Percentiles rank a stretch among this genome's conserved stretches.
Evolutionary conservation across 1,284 basidiomycete species (phyloP).

Genomic region (Cryptococcus maquisensis): DNA sequence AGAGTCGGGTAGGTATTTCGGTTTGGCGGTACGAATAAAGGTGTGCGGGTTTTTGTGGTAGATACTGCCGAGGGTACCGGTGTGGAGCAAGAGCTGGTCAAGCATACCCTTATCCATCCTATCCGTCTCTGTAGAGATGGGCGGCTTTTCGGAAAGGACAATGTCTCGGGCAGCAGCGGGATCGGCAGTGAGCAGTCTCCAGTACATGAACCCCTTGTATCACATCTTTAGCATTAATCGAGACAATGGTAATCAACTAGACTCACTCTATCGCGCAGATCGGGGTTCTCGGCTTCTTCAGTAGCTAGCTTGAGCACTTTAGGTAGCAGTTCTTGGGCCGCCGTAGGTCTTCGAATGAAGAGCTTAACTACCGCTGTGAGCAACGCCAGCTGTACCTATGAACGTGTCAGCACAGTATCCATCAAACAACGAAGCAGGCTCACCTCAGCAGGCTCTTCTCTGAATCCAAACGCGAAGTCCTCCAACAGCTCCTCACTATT

Average conservation of each 20-base stretch:
- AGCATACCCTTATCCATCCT: constrained; percentile 92
- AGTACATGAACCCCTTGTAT: constrained; percentile 84
- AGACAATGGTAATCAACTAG: neutral
- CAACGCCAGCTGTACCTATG: constrained; percentile 86
- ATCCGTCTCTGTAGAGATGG: constrained; percentile 97
- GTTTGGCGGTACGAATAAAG: constrained; percentile 49
- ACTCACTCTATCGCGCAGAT: constrained; percentile 71
- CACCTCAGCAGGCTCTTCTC: constrained; percentile 86
- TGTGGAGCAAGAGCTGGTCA: constrained; percentile 61
- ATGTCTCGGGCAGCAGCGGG: constrained; percentile 83
- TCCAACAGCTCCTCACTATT: constrained; percentile 89
- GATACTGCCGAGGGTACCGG: constrained; percentile 48
- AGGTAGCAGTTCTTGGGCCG: constrained; percentile 84
- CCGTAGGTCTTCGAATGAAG: constrained; percentile 90
- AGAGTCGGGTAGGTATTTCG: constrained; percentile 45
- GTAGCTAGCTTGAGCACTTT: constrained; percentile 87
- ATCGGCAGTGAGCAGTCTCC: constrained; percentile 92
- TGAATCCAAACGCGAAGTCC: constrained; percentile 86
- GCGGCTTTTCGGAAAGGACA: constrained; percentile 89
- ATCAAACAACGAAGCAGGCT: constrained; percentile 25
- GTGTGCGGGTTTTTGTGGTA: constrained; percentile 50
- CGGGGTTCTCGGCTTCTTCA: constrained; percentile 93
- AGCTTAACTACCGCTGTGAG: constrained; percentile 95
- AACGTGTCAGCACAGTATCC: neutral
- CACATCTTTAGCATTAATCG: neutral